These are phyloP conservation scores for Chaetomium tenue DNA, from an alignment of 495 filamentous ascomycete species.

Conservation along the genomic window DNA sequence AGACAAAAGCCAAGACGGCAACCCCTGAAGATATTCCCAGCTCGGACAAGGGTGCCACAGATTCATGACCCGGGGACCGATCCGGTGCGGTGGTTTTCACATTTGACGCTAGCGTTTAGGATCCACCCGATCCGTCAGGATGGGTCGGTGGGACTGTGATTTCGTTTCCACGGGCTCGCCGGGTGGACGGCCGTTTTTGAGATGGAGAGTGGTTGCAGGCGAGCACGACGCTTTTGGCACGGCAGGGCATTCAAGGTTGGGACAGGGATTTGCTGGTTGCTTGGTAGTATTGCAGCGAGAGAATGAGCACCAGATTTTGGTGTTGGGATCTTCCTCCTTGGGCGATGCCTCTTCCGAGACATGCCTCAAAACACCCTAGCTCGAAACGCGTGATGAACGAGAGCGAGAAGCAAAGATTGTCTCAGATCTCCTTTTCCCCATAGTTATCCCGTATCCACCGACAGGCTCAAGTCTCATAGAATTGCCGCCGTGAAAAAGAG, in stretches of 20 bases:
- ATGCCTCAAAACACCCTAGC: conserved; percentile 11
- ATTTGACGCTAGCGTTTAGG: not conserved
- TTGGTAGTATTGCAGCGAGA: conserved; percentile 21
- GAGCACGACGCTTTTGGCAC: not conserved
- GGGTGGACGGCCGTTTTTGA: not conserved
- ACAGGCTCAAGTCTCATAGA: not conserved
- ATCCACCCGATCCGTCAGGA: conserved; percentile 5
- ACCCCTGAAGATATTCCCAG: not conserved
- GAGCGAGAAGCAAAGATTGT: conserved; percentile 21
- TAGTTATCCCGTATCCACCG: not conserved
- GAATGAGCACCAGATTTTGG: conserved; percentile 20
- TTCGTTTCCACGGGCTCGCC: not conserved
- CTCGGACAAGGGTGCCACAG: conserved; percentile 5
- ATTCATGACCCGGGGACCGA: conserved; percentile 4
- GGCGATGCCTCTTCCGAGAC: conserved; percentile 2
- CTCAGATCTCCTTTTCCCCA: conserved; percentile 6
- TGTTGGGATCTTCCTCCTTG: not conserved
- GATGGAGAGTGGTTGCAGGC: not conserved
- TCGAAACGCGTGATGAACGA: conserved; percentile 18
- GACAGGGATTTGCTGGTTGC: conserved; percentile 15
- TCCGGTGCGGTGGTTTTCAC: conserved; percentile 6
- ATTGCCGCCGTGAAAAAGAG: conserved; percentile 9
- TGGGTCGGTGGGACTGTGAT: conserved; percentile 5
- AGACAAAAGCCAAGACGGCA: conserved; percentile 9
- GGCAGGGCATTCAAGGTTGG: not conserved